phyloP scores from a whole-genome alignment of 768 basidiomycete genomes.

The Tylopilus plumbeoviolaceoides region DNA sequence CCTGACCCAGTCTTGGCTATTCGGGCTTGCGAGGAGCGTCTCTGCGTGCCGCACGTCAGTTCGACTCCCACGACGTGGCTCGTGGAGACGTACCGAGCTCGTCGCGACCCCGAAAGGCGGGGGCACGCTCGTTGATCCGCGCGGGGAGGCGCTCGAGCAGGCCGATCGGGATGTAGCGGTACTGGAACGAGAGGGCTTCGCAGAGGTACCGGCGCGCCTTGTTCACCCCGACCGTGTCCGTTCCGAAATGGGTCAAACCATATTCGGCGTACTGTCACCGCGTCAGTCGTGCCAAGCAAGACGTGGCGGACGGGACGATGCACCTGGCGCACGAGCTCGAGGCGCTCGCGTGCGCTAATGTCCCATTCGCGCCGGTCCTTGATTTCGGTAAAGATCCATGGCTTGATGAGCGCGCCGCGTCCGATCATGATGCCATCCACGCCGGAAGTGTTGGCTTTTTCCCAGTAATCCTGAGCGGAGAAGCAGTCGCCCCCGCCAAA shows the following conservation, averaged over 20 bases:
- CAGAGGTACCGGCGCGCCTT: conserved; percentile 90
- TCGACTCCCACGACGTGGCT: not conserved
- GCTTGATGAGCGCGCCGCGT: conserved; percentile 92
- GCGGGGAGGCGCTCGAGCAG: conserved; percentile 79
- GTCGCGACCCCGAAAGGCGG: conserved; percentile 80
- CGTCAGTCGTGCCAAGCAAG: not conserved
- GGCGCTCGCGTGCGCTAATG: conserved; percentile 77
- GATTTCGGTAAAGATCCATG: conserved; percentile 94
- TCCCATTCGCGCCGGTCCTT: conserved; percentile 93
- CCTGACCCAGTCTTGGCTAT: conserved; percentile 86
- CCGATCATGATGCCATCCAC: conserved; percentile 97
- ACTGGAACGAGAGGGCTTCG: conserved; percentile 93
- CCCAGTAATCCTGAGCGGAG: conserved; percentile 80
- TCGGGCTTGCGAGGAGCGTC: conserved; percentile 74
- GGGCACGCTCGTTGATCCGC: conserved; percentile 86
- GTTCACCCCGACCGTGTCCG: conserved; percentile 87
- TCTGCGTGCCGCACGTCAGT: conserved; percentile 41
- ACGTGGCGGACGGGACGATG: conserved; percentile 10
- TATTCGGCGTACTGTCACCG: conserved; percentile 74
- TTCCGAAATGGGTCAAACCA: conserved; percentile 81
- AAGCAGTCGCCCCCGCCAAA: conserved; percentile 97
- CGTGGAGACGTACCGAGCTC: conserved; percentile 64
- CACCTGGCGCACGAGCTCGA: conserved; percentile 76
- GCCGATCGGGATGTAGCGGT: conserved; percentile 94
- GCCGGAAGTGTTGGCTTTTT: conserved; percentile 68